Conservation (phyloP, 352 stramenopile species). For the Globisporangium mamillatum region DNA sequence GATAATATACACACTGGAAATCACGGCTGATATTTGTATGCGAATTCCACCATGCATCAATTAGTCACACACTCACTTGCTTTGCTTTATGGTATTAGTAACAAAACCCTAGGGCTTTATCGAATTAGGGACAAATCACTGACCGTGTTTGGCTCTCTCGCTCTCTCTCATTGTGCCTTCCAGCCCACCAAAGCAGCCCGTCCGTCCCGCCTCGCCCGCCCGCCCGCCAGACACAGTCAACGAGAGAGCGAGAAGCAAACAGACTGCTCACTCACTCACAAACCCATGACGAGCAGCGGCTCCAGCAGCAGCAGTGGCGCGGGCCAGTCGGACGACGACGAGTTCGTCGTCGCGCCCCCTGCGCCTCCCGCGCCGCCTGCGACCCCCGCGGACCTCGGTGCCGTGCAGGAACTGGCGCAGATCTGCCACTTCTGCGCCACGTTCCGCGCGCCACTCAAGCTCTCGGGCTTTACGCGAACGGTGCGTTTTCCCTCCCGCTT, state of each 20-base stretch:
- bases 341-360: slow-evolving; percentile 14
- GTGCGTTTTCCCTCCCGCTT: slow-evolving; percentile 32
- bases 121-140: no score
- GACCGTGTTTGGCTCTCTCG: no score
- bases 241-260: not conserved
- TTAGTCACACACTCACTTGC: no score
- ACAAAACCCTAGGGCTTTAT: no score
- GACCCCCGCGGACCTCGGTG: slow-evolving; percentile 28
- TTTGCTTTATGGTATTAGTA: no score
- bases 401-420: slow-evolving; percentile 59
- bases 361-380: slow-evolving; percentile 4
- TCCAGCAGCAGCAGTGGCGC: slow-evolving; percentile 43
- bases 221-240: not conserved
- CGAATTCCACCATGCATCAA: no score
- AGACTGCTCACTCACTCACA: not conserved
- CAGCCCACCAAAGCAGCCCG: no score
- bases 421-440: slow-evolving; percentile 73
- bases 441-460: slow-evolving; percentile 68
- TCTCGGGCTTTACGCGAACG: slow-evolving; percentile 70
- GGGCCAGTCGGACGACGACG: slow-evolving; percentile 39
- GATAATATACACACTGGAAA: no score
- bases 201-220: no score
- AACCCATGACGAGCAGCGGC: slow-evolving; percentile 28
- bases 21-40: no score
- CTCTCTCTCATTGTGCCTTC: no score